These are phyloP conservation scores for Eucalyptus polyanthemos DNA, from an alignment of 345 rosid species.

Conservation along the genomic window DNA sequence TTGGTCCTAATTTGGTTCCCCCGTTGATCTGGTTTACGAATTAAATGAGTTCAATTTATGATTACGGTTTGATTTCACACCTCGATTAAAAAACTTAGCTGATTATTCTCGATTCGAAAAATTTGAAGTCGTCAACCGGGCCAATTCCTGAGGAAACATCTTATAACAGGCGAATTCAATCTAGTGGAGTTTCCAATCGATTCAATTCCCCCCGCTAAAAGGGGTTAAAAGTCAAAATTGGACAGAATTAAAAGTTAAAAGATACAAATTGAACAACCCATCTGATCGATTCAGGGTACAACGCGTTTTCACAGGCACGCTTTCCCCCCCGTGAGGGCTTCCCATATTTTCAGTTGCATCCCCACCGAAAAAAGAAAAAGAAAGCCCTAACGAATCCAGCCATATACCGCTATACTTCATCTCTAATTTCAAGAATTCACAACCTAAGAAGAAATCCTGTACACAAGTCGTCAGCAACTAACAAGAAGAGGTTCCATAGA, in stretches of 20 bases:
- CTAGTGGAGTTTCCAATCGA: accelerated
- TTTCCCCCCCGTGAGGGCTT: no score
- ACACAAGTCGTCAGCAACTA: not conserved
- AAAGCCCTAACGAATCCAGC: not conserved
- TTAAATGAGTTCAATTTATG: no score
- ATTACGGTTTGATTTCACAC: accelerated
- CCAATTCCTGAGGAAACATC: accelerated
- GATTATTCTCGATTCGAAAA: accelerated
- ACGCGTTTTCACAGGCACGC: not conserved
- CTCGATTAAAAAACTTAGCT: accelerated
- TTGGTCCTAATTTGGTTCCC: no score
- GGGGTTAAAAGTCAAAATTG: no score
- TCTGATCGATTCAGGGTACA: not conserved
- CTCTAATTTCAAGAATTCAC: not conserved
- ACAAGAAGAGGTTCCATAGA: not conserved
- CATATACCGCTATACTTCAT: not conserved
- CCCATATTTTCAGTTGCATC: not conserved
- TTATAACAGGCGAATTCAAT: accelerated
- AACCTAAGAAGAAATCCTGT: not conserved
- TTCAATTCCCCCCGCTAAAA: accelerated
- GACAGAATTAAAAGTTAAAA: not conserved
- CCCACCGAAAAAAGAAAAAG: not conserved
- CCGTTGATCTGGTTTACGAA: accelerated
- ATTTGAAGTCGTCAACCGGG: accelerated
- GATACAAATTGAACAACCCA: not conserved